Evolutionary conservation across 1,284 basidiomycete species (phyloP).

Genomic region (Trametes hirsuta): DNA sequence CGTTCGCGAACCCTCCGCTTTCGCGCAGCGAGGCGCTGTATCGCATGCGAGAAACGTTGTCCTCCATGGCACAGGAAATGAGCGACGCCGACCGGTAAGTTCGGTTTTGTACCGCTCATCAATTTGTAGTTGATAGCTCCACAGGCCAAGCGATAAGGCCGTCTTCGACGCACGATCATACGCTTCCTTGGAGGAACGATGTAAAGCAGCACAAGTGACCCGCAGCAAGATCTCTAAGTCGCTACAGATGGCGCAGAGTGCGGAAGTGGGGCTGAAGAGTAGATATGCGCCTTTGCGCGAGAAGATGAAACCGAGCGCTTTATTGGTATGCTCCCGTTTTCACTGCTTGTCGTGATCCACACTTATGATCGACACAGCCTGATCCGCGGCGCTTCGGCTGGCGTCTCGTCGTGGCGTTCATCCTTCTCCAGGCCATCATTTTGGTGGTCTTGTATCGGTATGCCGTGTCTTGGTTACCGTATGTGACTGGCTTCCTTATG

Average conservation of each 20-base stretch:
- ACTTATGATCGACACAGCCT: neutral
- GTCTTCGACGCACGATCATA: conserved; percentile 47
- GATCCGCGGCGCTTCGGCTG: conserved; percentile 27
- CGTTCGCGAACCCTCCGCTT: conserved; percentile 37
- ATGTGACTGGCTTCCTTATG: neutral
- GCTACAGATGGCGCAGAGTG: conserved; percentile 40
- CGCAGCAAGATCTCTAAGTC: conserved; percentile 49
- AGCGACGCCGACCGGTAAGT: conserved; percentile 58
- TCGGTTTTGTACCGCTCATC: conserved; percentile 34
- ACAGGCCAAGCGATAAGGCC: conserved; percentile 16
- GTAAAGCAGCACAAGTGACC: conserved; percentile 51
- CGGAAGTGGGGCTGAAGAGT: conserved; percentile 38
- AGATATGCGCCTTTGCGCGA: conserved; percentile 41
- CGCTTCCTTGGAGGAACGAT: conserved; percentile 56
- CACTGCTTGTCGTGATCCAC: neutral
- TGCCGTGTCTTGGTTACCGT: conserved; percentile 1
- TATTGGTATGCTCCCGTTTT: conserved; percentile 32
- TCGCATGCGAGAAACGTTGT: conserved; percentile 58
- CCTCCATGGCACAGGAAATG: conserved; percentile 56
- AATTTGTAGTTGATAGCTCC: conserved; percentile 11
- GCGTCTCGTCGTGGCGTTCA: conserved; percentile 28
- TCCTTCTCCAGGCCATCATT: conserved; percentile 29
- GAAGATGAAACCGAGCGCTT: conserved; percentile 40
- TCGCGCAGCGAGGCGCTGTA: conserved; percentile 55
- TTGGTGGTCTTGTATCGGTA: conserved; percentile 27